Conservation (phyloP, 2,329 filamentous ascomycete species). For the Colletotrichum sp. region DNA sequence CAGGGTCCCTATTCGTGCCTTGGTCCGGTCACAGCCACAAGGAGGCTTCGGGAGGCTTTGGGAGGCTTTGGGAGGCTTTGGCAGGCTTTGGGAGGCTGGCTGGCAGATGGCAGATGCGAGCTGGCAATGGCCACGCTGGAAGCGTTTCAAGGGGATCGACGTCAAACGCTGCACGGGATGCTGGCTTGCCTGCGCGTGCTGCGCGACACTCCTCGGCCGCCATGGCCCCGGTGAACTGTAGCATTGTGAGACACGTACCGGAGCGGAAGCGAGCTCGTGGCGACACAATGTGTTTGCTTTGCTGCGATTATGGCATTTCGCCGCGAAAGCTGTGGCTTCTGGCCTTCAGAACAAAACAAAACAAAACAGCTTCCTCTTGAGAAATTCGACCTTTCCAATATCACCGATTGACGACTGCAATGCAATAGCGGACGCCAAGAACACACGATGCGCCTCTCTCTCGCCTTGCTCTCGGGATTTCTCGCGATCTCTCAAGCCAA, state of each 20-base stretch:
- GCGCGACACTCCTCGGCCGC: not conserved
- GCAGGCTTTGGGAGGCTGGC: not conserved
- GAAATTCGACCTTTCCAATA: not conserved
- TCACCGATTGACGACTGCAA: not conserved
- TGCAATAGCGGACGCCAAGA: not conserved
- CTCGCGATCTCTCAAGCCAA: constrained; percentile 3
- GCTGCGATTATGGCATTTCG: not conserved
- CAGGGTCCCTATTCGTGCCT: not conserved
- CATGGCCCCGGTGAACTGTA: not conserved
- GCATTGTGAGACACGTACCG: constrained; percentile 12
- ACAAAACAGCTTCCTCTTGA: not conserved
- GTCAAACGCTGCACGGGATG: constrained; percentile 20
- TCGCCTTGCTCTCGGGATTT: not conserved
- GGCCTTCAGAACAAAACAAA: not conserved
- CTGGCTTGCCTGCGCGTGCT: not conserved
- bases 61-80: not conserved
- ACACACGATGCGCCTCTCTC: not conserved
- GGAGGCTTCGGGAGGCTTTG: not conserved
- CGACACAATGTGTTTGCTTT: not conserved
- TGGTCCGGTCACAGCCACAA: not conserved
- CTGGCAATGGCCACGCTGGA: not conserved
- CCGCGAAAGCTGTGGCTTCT: not conserved
- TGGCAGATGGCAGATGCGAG: not conserved
- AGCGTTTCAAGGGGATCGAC: constrained; percentile 20
- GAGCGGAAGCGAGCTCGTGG: not conserved